These are phyloP conservation scores for Colletotrichum chlorophyti DNA, from an alignment of 2,329 filamentous ascomycete genomes.

Conservation along the genomic window DNA sequence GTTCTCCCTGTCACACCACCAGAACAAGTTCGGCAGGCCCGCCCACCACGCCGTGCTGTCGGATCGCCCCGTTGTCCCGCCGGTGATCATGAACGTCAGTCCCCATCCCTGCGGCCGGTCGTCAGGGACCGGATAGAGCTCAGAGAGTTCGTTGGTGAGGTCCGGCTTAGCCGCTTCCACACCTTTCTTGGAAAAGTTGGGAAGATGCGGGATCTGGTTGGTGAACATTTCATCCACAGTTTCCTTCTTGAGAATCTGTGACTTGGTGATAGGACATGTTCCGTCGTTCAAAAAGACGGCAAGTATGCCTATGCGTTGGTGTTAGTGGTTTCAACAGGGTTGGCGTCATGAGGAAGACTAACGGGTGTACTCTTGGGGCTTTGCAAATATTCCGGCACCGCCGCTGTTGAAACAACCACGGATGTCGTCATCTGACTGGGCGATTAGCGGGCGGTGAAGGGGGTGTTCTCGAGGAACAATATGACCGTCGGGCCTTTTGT, in stretches of 20 bases:
- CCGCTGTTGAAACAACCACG: conserved; percentile 58
- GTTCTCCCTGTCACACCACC: conserved; percentile 68
- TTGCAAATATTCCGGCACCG: conserved; percentile 67
- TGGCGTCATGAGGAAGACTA: conserved; percentile 32
- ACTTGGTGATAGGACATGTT: conserved; percentile 61
- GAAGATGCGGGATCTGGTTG: conserved; percentile 65
- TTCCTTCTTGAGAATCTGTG: conserved; percentile 58
- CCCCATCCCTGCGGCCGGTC: conserved; percentile 70
- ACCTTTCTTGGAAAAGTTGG: conserved; percentile 55
- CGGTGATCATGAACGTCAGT: conserved; percentile 60
- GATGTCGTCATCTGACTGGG: conserved; percentile 43
- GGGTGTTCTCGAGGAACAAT: conserved; percentile 55
- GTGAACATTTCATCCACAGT: conserved; percentile 70
- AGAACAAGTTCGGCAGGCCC: conserved; percentile 65
- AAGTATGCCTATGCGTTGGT: conserved; percentile 56
- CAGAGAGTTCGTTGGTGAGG: conserved; percentile 50
- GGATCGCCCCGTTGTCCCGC: conserved; percentile 58
- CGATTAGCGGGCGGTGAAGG: conserved; percentile 50
- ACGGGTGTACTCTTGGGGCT: conserved; percentile 67
- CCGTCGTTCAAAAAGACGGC: conserved; percentile 70
- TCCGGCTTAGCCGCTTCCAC: conserved; percentile 55
- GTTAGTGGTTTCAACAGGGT: conserved; percentile 1
- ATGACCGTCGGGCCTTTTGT: conserved; percentile 51
- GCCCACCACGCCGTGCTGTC: conserved; percentile 61
- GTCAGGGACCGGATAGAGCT: conserved; percentile 54